Evolutionary conservation across 371 early-diverging fungal genomes (phyloP), one percentile per base, ranked within the genome.

Genomic region (Lichtheimia ornata): DNA sequence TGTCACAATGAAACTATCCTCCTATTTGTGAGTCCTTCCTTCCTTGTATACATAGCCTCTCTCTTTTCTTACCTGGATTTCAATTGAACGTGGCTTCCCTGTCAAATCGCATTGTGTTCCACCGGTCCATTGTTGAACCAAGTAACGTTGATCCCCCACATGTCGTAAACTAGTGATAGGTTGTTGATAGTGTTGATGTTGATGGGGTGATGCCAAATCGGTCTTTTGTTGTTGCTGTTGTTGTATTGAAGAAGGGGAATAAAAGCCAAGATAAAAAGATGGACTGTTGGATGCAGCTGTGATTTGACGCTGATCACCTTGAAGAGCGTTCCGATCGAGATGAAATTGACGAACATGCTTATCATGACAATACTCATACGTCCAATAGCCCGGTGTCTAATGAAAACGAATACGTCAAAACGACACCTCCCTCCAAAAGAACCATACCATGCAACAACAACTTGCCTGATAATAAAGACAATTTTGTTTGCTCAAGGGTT

Each of bases 291-390:
- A 56, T 7, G 27, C 51, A 18, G 22, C 25, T 15, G n/a, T 22
- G 3, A 14, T 43, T 41, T 22, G 20, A 42, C 54, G 63, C 13
- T 50, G 22, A 52, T 56, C 57, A 7, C 55, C 47, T 55, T 61
- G 54, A 30, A 61, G 44, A 2, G 49, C 58, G 20, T 41, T 66
- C 45, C 30, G 68, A 25, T 75, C 76, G 14, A 75, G 64, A 57
- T 91, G 89, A 64, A 78, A 91, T 70, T 94, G 94, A 4, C 91
- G 87, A 15, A 94, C 84, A 47, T 85, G 73, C 40, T 67, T 72
- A 49, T 74, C 71, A 69, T 89, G 91, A 64, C 94, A 94, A 66
- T 87, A 91, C 70, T 94, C 92, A 61, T 91, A 94, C 0, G 86
- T 76, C 91, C 92, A 94, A 71, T 86, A 92, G 17, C 81, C 85